phyloP scores from a whole-genome alignment of 257 asterid genomes.

The Galeopsis tetrahit region DNA sequence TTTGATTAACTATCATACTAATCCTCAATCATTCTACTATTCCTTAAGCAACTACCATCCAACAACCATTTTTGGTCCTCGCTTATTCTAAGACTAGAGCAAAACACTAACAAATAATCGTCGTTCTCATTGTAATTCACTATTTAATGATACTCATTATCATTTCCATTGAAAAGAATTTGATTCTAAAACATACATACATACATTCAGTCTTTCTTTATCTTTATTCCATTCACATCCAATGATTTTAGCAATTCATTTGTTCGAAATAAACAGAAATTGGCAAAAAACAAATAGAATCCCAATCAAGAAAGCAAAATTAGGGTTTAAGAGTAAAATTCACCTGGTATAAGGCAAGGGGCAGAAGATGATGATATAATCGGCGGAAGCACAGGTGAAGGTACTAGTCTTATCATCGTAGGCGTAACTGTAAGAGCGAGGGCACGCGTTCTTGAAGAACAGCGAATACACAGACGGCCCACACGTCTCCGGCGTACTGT shows the following conservation, averaged over 20 bases:
- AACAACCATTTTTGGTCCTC: too few species aligned
- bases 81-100: too few species aligned
- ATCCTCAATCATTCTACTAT: too few species aligned
- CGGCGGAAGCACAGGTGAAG: slow-evolving; percentile 89
- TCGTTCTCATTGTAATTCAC: too few species aligned
- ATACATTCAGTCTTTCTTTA: too few species aligned
- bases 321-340: slow-evolving; percentile 20
- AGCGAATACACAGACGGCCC: slow-evolving; percentile 76
- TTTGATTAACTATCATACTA: too few species aligned
- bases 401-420: slow-evolving; percentile 94
- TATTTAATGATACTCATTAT: too few species aligned
- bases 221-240: too few species aligned
- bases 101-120: too few species aligned
- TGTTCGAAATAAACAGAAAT: neutral
- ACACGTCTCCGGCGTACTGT: slow-evolving; percentile 89
- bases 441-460: slow-evolving; percentile 90
- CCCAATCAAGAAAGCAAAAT: neutral
- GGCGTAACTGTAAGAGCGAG: slow-evolving; percentile 92
- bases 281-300: neutral
- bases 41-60: too few species aligned
- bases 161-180: too few species aligned
- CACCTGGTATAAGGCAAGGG: slow-evolving; percentile 93
- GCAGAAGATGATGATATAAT: slow-evolving; percentile 86
- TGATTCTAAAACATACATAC: too few species aligned
- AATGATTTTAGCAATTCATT: neutral